Percentiles rank a stretch among this genome's conserved stretches.
These are phyloP conservation scores for Zygosaccharomyces gambellarensis DNA, from an alignment of 805 yeast species.

Conservation along the genomic window DNA sequence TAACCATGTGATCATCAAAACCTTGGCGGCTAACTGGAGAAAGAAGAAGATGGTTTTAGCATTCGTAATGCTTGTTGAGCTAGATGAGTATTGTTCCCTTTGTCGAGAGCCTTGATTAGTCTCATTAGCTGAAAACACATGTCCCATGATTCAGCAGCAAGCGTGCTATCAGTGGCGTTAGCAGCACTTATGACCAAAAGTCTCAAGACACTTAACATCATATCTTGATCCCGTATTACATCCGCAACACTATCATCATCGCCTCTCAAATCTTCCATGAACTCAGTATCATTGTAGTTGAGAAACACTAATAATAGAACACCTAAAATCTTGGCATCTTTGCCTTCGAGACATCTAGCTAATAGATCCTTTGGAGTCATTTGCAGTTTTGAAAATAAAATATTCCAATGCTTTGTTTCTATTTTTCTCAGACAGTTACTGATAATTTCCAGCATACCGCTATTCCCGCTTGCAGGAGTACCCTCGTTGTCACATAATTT, in stretches of 20 bases:
- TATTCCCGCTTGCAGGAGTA: slow-evolving; percentile 6
- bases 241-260: slow-evolving; percentile 15
- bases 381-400: slow-evolving; percentile 21
- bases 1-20: neutral
- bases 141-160: slow-evolving; percentile 34
- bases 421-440: slow-evolving; percentile 35
- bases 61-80: slow-evolving; percentile 25
- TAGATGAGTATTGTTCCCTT: slow-evolving; percentile 23
- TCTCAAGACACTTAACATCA: slow-evolving; percentile 30
- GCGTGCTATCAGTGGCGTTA: slow-evolving; percentile 17
- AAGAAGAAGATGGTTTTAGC: slow-evolving; percentile 8
- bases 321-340: slow-evolving; percentile 32
- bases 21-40: neutral
- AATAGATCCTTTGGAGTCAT: slow-evolving; percentile 33
- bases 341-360: slow-evolving; percentile 29
- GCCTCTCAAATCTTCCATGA: slow-evolving; percentile 16
- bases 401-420: slow-evolving; percentile 32
- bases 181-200: slow-evolving; percentile 31
- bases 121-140: slow-evolving; percentile 34
- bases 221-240: slow-evolving; percentile 27
- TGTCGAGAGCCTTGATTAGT: slow-evolving; percentile 29
- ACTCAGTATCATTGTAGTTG: slow-evolving; percentile 27
- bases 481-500: slow-evolving; percentile 17
- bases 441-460: slow-evolving; percentile 29
- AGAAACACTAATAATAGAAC: slow-evolving; percentile 31